These are phyloP conservation scores for Linaria vulgaris DNA, from an alignment of 257 asterid species.

Conservation along the genomic window DNA sequence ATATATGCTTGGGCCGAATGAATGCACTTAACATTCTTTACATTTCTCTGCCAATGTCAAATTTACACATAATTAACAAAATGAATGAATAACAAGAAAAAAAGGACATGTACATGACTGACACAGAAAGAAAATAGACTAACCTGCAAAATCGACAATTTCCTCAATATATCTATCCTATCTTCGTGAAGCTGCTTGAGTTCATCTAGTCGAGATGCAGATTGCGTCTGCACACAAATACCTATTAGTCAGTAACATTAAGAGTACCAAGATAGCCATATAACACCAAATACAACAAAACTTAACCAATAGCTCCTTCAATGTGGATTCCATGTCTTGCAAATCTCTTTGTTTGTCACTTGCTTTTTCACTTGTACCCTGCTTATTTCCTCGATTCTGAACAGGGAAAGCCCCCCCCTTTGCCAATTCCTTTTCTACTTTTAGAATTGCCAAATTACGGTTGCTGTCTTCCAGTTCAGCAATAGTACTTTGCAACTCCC, in stretches of 20 bases:
- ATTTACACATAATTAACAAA: slow-evolving; percentile 26
- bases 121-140: slow-evolving; percentile 25
- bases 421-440: slow-evolving; percentile 64
- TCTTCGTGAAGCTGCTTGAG: slow-evolving; percentile 83
- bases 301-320: slow-evolving; percentile 73
- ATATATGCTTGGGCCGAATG: slow-evolving; percentile 73
- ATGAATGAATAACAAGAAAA: slow-evolving; percentile 24
- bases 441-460: slow-evolving; percentile 61
- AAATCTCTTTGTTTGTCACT: slow-evolving; percentile 69
- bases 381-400: slow-evolving; percentile 57
- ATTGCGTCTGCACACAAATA: slow-evolving; percentile 55
- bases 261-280: slow-evolving; percentile 21
- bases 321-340: slow-evolving; percentile 74
- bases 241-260: slow-evolving; percentile 10
- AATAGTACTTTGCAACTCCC: slow-evolving; percentile 67
- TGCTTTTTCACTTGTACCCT: slow-evolving; percentile 48
- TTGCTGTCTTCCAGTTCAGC: slow-evolving; percentile 81
- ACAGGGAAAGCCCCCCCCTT: slow-evolving; percentile 54
- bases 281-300: slow-evolving; percentile 22
- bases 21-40: slow-evolving; percentile 65
- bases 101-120: slow-evolving; percentile 6
- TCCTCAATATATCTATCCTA: slow-evolving; percentile 67
- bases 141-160: slow-evolving; percentile 80
- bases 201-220: slow-evolving; percentile 58
- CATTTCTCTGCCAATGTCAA: slow-evolving; percentile 63